Evolutionary conservation across 2,329 filamentous ascomycete species (phyloP).

Genomic region (Pseudocercospora pini-densiflorae): DNA sequence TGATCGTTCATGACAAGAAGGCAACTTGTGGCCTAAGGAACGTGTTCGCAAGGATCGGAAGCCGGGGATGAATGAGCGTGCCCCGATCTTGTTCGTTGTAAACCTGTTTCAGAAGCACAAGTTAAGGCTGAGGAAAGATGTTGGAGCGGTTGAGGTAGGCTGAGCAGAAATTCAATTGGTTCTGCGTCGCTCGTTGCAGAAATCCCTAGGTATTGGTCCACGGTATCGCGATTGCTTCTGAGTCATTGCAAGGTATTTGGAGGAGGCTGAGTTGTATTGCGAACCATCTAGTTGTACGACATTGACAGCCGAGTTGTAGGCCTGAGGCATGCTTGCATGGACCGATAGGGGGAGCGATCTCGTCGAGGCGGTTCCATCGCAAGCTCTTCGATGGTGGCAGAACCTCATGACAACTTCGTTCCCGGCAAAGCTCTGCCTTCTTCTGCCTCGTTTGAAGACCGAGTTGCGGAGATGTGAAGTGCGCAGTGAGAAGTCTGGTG

Average conservation of each 20-base stretch:
- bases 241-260: neutral
- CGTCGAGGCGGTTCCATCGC: neutral
- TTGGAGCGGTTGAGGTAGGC: neutral
- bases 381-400: neutral
- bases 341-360: neutral
- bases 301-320: neutral
- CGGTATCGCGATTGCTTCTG: neutral
- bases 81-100: neutral
- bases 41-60: neutral
- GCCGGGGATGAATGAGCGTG: neutral
- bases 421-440: neutral
- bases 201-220: neutral
- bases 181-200: neutral
- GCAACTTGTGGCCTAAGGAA: neutral
- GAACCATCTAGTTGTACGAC: slow-evolving; percentile 2
- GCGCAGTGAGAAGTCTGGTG: neutral
- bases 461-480: slow-evolving; percentile 5
- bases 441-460: neutral
- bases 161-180: neutral
- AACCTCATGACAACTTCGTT: neutral
- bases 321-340: neutral
- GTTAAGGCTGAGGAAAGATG: neutral
- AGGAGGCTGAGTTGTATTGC: slow-evolving; percentile 6
- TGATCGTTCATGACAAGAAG: neutral
- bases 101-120: neutral